Evolutionary conservation across 768 basidiomycete genomes (phyloP).

Genomic region (Psilocybe cubensis): DNA sequence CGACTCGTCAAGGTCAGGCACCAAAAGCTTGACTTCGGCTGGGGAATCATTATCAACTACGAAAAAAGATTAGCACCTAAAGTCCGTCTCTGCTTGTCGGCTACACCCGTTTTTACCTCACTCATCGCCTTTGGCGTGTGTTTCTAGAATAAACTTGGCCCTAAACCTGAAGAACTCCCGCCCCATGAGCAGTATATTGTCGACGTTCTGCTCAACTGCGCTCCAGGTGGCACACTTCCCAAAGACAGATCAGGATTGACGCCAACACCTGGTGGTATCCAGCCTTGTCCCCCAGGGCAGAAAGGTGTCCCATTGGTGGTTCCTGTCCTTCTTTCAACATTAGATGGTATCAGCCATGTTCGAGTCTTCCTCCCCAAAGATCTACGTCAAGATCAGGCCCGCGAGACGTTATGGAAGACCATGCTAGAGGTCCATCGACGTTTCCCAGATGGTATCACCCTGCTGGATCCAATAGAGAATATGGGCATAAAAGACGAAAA

Average conservation of each 20-base stretch:
- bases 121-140: too few relatives aligned
- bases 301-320: constrained; percentile 87
- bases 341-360: constrained; percentile 86
- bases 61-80: constrained; percentile 87
- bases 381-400: constrained; percentile 69
- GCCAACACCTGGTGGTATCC: constrained; percentile 69
- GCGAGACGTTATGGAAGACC: constrained; percentile 89
- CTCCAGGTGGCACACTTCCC: constrained; percentile 58
- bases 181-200: constrained; percentile 93
- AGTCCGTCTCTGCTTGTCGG: constrained; percentile 39
- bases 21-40: constrained; percentile 89
- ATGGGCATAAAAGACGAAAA: constrained; percentile 97
- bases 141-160: constrained; percentile 64
- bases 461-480: constrained; percentile 91
- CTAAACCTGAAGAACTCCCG: constrained; percentile 68
- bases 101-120: background rate
- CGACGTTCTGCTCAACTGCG: constrained; percentile 88
- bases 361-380: constrained; percentile 92
- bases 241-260: constrained; percentile 50
- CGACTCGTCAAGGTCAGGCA: constrained; percentile 92
- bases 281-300: constrained; percentile 71
- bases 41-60: constrained; percentile 94
- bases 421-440: constrained; percentile 89
- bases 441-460: constrained; percentile 83
- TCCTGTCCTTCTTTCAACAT: constrained; percentile 84